These are phyloP conservation scores for Clavispora asparagi DNA, from an alignment of 805 yeast genomes.

Conservation along the genomic window DNA sequence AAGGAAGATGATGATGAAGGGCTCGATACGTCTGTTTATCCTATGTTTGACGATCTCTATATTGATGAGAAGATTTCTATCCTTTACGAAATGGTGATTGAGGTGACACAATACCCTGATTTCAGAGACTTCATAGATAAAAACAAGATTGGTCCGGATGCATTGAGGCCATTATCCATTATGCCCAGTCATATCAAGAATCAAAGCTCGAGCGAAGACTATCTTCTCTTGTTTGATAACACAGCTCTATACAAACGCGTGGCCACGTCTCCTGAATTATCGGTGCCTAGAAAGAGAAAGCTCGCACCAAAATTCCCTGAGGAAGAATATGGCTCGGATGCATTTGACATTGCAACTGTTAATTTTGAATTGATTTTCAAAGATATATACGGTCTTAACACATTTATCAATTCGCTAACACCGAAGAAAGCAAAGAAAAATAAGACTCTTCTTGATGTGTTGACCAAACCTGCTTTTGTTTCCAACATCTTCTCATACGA, in stretches of 20 bases:
- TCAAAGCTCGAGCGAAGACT: slow-evolving; percentile 22
- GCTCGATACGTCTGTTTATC: slow-evolving; percentile 14
- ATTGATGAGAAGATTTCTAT: slow-evolving; percentile 47
- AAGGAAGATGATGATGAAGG: slow-evolving; percentile 17
- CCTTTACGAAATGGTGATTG: slow-evolving; percentile 39
- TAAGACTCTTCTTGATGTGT: slow-evolving; percentile 15
- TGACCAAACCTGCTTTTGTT: slow-evolving; percentile 13
- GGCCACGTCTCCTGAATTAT: slow-evolving; percentile 19
- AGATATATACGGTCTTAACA: slow-evolving; percentile 26
- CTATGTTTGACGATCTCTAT: slow-evolving; percentile 35
- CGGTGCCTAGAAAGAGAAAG: slow-evolving; percentile 32
- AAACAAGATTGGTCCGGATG: slow-evolving; percentile 18
- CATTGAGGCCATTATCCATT: slow-evolving; percentile 18
- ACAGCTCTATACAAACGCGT: slow-evolving; percentile 45
- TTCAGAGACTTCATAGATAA: slow-evolving; percentile 48
- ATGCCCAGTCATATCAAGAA: slow-evolving; percentile 5
- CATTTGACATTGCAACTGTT: slow-evolving; percentile 27
- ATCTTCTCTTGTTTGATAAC: slow-evolving; percentile 42
- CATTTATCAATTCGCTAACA: slow-evolving; percentile 14
- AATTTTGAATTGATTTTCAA: slow-evolving; percentile 27
- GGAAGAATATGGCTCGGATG: slow-evolving; percentile 17
- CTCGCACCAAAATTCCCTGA: slow-evolving; percentile 31
- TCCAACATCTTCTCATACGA: slow-evolving; percentile 36
- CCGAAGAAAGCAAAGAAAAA: slow-evolving; percentile 30
- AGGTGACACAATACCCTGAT: slow-evolving; percentile 37